Evolutionary conservation across 2,329 filamentous ascomycete species (phyloP).

Genomic region (Cladosporium sp.): DNA sequence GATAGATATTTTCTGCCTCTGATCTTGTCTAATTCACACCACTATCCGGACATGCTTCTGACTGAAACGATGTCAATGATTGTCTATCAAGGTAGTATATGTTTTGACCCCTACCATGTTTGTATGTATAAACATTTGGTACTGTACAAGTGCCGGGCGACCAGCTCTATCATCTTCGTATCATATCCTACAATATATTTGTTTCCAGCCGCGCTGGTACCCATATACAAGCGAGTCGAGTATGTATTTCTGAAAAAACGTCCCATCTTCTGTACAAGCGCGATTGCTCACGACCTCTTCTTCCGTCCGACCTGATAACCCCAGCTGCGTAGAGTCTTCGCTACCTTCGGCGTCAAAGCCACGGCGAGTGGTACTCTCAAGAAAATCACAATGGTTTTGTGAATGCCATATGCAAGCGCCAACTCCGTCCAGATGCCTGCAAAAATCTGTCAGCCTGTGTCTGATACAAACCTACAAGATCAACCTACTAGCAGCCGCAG

Average conservation of each 20-base stretch:
- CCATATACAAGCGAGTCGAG: not conserved
- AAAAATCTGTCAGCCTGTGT: conserved; percentile 14
- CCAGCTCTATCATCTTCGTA: no score
- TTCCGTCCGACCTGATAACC: conserved; percentile 80
- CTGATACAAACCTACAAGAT: not conserved
- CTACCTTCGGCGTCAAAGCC: conserved; percentile 89
- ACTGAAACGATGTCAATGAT: no score
- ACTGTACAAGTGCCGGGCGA: no score
- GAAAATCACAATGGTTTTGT: conserved; percentile 92
- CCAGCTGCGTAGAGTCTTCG: conserved; percentile 80
- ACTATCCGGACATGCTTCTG: no score
- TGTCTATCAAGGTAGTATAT: no score
- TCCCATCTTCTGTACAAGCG: not conserved
- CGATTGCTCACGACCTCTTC: conserved; percentile 1
- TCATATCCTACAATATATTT: no score
- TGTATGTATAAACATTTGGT: no score
- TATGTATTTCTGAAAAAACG: not conserved
- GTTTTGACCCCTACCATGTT: no score
- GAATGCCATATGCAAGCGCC: conserved; percentile 89
- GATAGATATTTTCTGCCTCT: no score
- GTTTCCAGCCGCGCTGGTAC: no score
- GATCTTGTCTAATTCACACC: no score
- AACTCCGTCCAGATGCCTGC: conserved; percentile 76
- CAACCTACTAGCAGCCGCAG: conserved; percentile 27
- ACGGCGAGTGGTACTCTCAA: conserved; percentile 88